These are phyloP conservation scores for Eleusine coracana DNA, from an alignment of 176 grass and related monocot species.

Conservation along the genomic window DNA sequence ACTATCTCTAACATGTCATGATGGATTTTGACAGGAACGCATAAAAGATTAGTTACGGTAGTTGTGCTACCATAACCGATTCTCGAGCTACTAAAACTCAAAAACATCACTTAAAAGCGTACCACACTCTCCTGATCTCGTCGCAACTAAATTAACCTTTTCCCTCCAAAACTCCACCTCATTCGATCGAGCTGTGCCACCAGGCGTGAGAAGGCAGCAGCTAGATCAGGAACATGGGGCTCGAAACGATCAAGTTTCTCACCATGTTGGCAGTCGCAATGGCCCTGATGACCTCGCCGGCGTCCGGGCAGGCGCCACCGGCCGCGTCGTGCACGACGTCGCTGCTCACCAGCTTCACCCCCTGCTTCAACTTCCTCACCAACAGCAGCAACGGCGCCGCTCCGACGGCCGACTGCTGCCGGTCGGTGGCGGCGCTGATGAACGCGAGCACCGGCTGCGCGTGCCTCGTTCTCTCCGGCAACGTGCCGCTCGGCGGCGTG, in stretches of 20 bases:
- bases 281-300: not conserved
- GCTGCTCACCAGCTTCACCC: conserved; percentile 73
- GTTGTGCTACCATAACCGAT: conserved; percentile 44
- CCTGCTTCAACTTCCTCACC: conserved; percentile 76
- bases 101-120: conserved; percentile 1
- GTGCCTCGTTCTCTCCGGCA: conserved; percentile 75
- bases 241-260: not conserved
- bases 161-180: not conserved
- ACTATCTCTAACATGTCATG: not conserved
- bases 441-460: conserved; percentile 61
- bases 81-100: conserved; percentile 22
- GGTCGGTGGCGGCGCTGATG: conserved; percentile 45
- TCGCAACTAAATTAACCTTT: no score
- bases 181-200: no score
- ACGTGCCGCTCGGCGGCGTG: conserved; percentile 57
- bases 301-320: conserved; percentile 39
- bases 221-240: not conserved
- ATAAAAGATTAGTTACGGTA: conserved; percentile 34
- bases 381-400: conserved; percentile 51
- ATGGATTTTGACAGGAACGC: not conserved
- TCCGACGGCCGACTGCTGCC: conserved; percentile 70
- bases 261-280: no score
- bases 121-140: not conserved
- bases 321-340: conserved; percentile 60
- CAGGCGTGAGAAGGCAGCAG: not conserved